Percentiles rank a stretch among this genome's conserved stretches.
Evolutionary conservation across 2,329 filamentous ascomycete genomes (phyloP).

Genomic region (Neopestalotiopsis sp.): DNA sequence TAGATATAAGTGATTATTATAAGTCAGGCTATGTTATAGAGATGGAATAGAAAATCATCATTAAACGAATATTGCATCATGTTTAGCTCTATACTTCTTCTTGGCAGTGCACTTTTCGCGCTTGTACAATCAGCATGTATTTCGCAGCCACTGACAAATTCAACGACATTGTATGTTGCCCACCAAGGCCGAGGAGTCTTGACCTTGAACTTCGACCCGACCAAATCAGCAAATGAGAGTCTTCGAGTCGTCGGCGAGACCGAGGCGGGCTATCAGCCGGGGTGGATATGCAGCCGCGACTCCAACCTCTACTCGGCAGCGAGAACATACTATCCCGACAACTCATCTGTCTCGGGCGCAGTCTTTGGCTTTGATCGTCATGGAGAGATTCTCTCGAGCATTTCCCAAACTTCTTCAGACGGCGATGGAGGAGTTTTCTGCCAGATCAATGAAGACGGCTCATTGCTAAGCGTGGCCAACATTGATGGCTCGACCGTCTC

Average conservation of each 20-base stretch:
- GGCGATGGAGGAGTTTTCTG: background rate
- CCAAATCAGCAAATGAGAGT: background rate
- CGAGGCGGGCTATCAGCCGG: background rate
- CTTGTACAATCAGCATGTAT: background rate
- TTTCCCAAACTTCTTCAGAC: background rate
- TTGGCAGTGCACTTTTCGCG: background rate
- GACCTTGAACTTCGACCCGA: background rate
- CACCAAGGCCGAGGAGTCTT: background rate
- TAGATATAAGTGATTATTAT: background rate
- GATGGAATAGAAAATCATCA: background rate
- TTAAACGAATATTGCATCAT: background rate
- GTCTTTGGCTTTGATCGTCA: background rate
- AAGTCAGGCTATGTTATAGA: background rate
- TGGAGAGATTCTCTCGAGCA: too few species aligned
- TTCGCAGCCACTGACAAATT: background rate
- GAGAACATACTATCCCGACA: background rate
- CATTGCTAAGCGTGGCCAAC: background rate
- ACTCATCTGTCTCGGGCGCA: background rate
- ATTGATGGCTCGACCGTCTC: constrained; percentile 3
- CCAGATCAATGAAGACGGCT: background rate
- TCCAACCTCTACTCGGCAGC: background rate
- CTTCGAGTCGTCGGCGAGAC: background rate
- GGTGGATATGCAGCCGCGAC: background rate
- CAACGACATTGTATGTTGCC: background rate
- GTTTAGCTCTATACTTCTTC: background rate